Conservation (phyloP, 164 flowering plant genomes). For the Piper betle region DNA sequence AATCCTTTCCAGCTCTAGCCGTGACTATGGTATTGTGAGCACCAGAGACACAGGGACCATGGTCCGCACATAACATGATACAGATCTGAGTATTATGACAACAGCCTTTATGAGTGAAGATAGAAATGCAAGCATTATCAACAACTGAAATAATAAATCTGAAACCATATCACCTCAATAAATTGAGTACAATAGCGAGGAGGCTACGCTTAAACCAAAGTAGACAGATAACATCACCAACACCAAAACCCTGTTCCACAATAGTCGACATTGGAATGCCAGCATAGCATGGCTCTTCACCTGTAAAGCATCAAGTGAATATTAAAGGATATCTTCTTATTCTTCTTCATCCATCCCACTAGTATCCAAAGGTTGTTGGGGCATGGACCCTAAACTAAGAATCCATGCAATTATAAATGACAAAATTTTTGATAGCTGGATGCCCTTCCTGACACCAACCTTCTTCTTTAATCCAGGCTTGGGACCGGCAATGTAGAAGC, state of each 20-base stretch:
- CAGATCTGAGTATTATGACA: constrained; percentile 50
- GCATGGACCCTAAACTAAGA: too few species aligned
- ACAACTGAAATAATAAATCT: too few species aligned
- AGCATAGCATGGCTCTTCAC: constrained; percentile 92
- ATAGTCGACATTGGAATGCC: constrained; percentile 95
- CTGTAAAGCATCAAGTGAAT: constrained; percentile 15
- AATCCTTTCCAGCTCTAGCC: constrained; percentile 97
- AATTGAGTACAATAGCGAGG: constrained; percentile 80
- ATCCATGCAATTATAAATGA: too few species aligned
- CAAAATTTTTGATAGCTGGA: too few species aligned
- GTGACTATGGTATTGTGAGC: constrained; percentile 99
- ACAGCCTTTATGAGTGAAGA: not conserved
- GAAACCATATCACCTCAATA: constrained; percentile 44
- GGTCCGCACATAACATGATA: constrained; percentile 98
- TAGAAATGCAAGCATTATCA: too few species aligned
- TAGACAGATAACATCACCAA: constrained; percentile 92
- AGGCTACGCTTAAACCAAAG: constrained; percentile 97
- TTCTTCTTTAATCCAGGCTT: too few species aligned
- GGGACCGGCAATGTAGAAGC: too few species aligned
- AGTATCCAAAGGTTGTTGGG: too few species aligned
- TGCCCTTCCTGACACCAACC: too few species aligned
- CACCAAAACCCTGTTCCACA: constrained; percentile 75
- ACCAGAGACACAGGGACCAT: constrained; percentile 99
- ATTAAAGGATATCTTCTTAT: too few species aligned
- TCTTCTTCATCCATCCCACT: too few species aligned